phyloP scores from a whole-genome alignment of 169 alveolate species.

The Plasmodium knowlesi region DNA sequence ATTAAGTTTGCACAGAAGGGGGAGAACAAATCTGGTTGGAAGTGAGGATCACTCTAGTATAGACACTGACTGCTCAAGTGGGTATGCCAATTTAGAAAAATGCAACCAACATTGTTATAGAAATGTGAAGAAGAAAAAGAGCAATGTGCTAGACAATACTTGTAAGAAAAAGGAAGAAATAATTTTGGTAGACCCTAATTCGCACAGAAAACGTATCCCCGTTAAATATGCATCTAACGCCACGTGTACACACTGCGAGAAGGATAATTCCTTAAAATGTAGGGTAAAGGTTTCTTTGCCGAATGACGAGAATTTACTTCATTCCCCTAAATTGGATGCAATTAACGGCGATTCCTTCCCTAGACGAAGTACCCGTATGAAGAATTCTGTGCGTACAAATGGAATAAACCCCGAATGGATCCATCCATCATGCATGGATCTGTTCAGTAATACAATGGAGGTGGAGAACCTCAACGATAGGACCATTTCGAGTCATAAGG shows the following conservation, averaged over 20 bases:
- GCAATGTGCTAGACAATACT: not conserved
- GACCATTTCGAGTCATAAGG: not conserved
- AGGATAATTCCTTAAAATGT: not conserved
- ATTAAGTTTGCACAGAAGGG: not conserved
- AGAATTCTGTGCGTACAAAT: not conserved
- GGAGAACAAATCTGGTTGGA: not conserved
- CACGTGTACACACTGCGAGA: not conserved
- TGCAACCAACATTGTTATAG: not conserved
- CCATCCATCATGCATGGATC: not conserved
- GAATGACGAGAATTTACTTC: not conserved
- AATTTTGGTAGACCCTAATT: not conserved
- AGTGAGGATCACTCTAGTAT: not conserved
- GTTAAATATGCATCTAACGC: not conserved
- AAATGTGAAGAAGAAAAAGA: not conserved
- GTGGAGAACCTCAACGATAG: not conserved
- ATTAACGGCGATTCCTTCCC: not conserved
- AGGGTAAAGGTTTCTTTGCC: not conserved
- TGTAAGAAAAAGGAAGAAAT: not conserved
- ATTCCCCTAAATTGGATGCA: not conserved
- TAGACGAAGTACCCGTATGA: not conserved
- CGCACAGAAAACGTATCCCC: not conserved
- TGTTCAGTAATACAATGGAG: constrained; percentile 7
- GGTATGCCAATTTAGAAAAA: not conserved
- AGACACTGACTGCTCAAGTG: not conserved
- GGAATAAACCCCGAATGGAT: not conserved